Evolutionary conservation across 768 basidiomycete species (phyloP).

Genomic region (Chalciporus pseudorubinellus): DNA sequence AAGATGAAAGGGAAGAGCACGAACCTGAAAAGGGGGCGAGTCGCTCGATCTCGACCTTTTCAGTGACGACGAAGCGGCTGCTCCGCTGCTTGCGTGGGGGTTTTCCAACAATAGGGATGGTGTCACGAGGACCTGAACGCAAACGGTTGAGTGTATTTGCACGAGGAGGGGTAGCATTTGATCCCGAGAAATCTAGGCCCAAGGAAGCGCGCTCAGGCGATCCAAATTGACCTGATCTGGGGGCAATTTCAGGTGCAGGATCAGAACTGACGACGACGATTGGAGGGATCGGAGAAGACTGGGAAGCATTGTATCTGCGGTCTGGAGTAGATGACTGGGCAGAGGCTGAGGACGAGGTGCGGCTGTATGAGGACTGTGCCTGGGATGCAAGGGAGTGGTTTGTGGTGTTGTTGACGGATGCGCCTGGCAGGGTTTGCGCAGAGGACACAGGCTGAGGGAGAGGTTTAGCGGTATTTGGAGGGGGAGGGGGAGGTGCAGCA

Average conservation of each 20-base stretch:
- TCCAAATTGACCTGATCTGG: conserved; percentile 41
- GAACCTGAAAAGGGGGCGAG: conserved; percentile 86
- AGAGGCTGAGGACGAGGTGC: conserved; percentile 42
- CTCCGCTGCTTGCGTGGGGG: conserved; percentile 97
- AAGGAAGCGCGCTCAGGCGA: conserved; percentile 49
- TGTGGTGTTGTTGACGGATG: conserved; percentile 33
- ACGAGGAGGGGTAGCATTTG: conserved; percentile 58
- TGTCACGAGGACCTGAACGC: conserved; percentile 87
- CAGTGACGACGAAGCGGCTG: conserved; percentile 93
- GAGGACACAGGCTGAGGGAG: conserved; percentile 51
- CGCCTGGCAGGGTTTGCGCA: conserved; percentile 34
- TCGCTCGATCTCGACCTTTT: conserved; percentile 94
- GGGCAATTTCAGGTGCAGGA: conserved; percentile 45
- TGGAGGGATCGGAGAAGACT: conserved; percentile 62
- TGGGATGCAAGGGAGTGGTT: conserved; percentile 44
- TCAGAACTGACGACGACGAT: conserved; percentile 87
- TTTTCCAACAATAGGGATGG: conserved; percentile 94
- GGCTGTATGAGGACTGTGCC: conserved; percentile 39
- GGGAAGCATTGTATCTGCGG: conserved; percentile 49
- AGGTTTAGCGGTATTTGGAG: conserved; percentile 64
- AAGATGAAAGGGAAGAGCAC: conserved; percentile 2
- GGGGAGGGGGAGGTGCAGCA: conserved; percentile 54
- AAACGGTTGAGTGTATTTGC: conserved; percentile 70
- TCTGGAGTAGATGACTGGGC: conserved; percentile 46
- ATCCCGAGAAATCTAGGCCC: conserved; percentile 44